Base-by-base conservation (phyloP, 148 eudicot genomes). In the Camellia sinensis region DNA sequence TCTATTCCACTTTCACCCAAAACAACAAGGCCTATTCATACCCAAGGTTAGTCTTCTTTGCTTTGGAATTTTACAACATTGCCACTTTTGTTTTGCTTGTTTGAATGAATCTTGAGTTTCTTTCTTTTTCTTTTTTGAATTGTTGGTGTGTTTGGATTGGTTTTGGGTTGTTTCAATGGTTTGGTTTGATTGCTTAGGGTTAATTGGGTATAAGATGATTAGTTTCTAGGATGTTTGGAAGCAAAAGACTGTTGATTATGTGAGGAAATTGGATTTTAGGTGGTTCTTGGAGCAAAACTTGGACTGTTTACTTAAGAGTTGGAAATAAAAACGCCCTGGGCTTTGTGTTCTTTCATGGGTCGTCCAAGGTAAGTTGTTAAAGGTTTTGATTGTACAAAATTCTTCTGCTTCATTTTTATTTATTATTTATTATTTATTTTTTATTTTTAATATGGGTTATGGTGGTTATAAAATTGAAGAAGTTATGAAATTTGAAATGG, bases 261-360 rank as follows among this genome's bases (percentile, higher is more conserved):
- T 73, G 76, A 57, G 76, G 76, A 19, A 72, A 52, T 73, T 45
- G 76, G 56, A 29, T 73, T 73, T 60, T 73, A 73, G 63, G 76
- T 73, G 41, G 41, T 54, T 54, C 76, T 73, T 73, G 63, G 76
- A 54, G 76, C 63, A 73, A 73, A 73, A 22, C 76, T 73, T 73
- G 76, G 63, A 48, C 61, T 72, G 22, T 52, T 10, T 71, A 71
- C 60, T 56, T 56, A 52, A 72, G 75, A 72, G 43, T 72, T 50
- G 75, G 75, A 72, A 72, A 72, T 2, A 52, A 60, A 29, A 17
- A 72, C 53, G 74, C 53, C 73, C 18, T 15, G 40, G 52, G 46
- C 46, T n/a, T 12, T 13, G 74, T 72, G 61, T 72, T 53, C 75
- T 72, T 72, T 72, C 19, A 60, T 37, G 59, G 76, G 76, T 21